Percentiles rank a stretch among this genome's conserved stretches.
These are phyloP conservation scores for Allomyces macrogynus DNA, from an alignment of 192 early-diverging fungal species.

Conservation along the genomic window DNA sequence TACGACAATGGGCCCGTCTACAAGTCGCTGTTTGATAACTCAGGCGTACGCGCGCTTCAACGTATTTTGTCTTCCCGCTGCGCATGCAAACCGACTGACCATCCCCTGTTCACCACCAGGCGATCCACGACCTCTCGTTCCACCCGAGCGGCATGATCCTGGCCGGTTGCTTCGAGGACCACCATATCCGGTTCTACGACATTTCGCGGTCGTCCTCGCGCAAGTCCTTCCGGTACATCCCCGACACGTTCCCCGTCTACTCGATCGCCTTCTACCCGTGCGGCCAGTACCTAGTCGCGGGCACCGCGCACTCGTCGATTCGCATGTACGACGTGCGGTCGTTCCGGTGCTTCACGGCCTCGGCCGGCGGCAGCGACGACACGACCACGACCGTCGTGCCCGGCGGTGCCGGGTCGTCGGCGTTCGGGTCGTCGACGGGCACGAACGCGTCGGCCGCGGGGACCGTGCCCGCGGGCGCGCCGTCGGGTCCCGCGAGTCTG, in stretches of 20 bases:
- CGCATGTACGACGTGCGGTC: background rate
- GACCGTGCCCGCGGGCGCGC: too few species aligned
- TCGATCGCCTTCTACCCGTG: background rate
- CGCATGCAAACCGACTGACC: too few species aligned
- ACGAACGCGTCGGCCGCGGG: background rate
- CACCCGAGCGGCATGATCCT: background rate
- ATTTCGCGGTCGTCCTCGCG: background rate
- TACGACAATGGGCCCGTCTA: background rate
- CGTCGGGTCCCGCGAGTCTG: too few species aligned
- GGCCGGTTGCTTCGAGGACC: background rate
- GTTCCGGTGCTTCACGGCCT: background rate
- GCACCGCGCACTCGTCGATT: background rate
- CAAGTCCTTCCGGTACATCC: background rate
- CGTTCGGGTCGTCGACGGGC: background rate
- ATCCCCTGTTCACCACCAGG: background rate
- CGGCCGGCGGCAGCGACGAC: background rate
- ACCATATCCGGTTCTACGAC: background rate
- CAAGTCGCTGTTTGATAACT: background rate
- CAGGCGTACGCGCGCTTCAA: background rate
- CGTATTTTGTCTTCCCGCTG: too few species aligned
- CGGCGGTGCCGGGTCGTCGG: background rate
- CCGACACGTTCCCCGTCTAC: background rate
- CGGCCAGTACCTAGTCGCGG: background rate
- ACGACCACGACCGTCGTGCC: background rate
- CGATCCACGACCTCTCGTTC: background rate